Base-by-base conservation (phyloP, 352 stramenopile species). In the Phytophthora boehmeriae region DNA sequence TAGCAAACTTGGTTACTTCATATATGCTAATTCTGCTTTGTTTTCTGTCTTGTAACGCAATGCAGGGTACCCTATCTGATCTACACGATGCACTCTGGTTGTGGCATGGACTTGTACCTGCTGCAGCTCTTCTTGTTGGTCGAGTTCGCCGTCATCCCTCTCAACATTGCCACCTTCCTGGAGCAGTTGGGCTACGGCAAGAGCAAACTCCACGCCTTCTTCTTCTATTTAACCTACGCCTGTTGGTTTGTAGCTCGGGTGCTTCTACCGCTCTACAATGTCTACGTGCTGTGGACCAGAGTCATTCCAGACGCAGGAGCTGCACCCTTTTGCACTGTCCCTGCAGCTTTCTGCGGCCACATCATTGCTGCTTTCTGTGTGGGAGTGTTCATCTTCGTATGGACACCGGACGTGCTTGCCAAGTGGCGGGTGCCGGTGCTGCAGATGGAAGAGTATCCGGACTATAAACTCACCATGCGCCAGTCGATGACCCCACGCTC, bases 71-170 rank as follows among this genome's bases (percentile, higher is more conserved):
- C 86, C 25, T 95, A 93, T 60, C 27, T 91, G 49, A 89, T 95
- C 76, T 93, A 83, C 67, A 93, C 88, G 27, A 88, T 93, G 69
- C 72, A 88, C 63, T 27, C 79, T 0, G 83, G 81, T 44, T 95
- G 86, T 52, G 73, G 66, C 14, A 83, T 91, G 67, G 82, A 93
- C 53, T 60, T 89, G 58, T 95, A 92, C 63, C 63, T 93, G 54
- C 68, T 95, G 46, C 86, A 80, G 62, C 69, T 93, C 34, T 95
- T 92, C 49, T 61, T 95, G 56, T 76, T 95, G 47, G 86, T 95
- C n/a, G 86, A 95, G 58, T 80, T 93, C 36, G 86, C 84, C 1
- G 80, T 92, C 32, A 85, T 92, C 30, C 86, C 86, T 53, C 82
- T 95, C 42, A 95, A 95, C 63, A 57, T 91, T 44, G 86, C 82